Percentiles rank a stretch among this genome's conserved stretches.
These are phyloP conservation scores for Staphylotrichum longicolle DNA, from an alignment of 495 filamentous ascomycete species.

Conservation along the genomic window DNA sequence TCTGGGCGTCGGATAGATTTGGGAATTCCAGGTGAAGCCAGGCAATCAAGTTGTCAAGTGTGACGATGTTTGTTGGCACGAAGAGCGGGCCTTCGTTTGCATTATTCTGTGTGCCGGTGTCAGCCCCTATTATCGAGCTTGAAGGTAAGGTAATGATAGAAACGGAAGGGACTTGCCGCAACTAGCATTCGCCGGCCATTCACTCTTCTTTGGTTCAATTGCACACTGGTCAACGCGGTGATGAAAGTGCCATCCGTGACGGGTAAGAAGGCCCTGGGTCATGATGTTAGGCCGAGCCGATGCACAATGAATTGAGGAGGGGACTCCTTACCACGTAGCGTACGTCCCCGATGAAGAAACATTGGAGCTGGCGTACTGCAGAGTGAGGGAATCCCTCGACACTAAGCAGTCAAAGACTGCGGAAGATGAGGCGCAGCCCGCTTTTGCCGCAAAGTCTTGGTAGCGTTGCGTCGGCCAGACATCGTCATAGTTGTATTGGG, in stretches of 20 bases:
- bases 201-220: conserved; percentile 47
- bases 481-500: conserved; percentile 50
- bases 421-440: conserved; percentile 41
- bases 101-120: too few species aligned
- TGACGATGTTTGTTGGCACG: neutral
- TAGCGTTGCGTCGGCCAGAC: conserved; percentile 31
- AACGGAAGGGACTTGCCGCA: too few species aligned
- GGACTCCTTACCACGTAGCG: conserved; percentile 21
- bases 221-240: conserved; percentile 47
- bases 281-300: too few species aligned
- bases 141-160: too few species aligned
- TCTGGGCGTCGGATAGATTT: too few species aligned
- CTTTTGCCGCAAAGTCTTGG: conserved; percentile 46
- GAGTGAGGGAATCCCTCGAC: conserved; percentile 41
- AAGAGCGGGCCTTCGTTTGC: neutral
- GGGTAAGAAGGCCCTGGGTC: conserved; percentile 55
- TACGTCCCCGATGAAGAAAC: conserved; percentile 16
- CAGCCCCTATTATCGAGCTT: too few species aligned
- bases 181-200: conserved; percentile 38
- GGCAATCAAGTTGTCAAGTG: neutral
- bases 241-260: conserved; percentile 59
- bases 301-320: neutral
- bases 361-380: conserved; percentile 38
- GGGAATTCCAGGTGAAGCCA: too few species aligned
- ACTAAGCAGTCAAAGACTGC: conserved; percentile 54